These are phyloP conservation scores for Talaromyces stipitatus DNA, from an alignment of 495 filamentous ascomycete genomes.

Conservation along the genomic window DNA sequence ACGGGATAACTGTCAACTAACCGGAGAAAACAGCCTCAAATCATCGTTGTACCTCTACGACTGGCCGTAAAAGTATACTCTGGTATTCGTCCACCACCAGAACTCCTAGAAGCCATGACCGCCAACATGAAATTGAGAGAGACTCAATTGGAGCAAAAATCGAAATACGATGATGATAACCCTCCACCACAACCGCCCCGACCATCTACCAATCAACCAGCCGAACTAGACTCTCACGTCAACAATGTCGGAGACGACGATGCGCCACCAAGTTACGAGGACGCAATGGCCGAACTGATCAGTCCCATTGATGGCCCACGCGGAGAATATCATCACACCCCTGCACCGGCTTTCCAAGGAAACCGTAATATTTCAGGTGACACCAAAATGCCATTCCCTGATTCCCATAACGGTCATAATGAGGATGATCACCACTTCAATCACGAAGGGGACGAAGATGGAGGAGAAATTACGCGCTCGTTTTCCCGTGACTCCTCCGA, in stretches of 20 bases:
- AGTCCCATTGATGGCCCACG: constrained; percentile 57
- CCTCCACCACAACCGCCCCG: constrained; percentile 29
- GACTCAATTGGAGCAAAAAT: background rate
- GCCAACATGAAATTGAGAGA: constrained; percentile 23
- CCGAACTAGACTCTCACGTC: constrained; percentile 11
- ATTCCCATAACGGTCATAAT: background rate
- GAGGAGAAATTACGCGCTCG: constrained; percentile 11
- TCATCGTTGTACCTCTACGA: constrained; percentile 64
- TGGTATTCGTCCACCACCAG: constrained; percentile 77
- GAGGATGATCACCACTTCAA: constrained; percentile 1
- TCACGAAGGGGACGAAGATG: constrained; percentile 16
- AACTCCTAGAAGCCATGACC: constrained; percentile 62
- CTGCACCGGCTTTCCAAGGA: constrained; percentile 26
- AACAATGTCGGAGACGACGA: constrained; percentile 51
- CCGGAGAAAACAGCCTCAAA: constrained; percentile 46
- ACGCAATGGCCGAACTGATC: constrained; percentile 77
- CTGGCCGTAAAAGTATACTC: constrained; percentile 78
- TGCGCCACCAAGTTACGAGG: constrained; percentile 75
- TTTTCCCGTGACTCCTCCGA: constrained; percentile 29
- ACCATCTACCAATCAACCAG: constrained; percentile 13
- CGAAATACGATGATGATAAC: constrained; percentile 9
- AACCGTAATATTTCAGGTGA: constrained; percentile 22
- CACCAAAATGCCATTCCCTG: constrained; percentile 27
- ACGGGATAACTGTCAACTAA: constrained; percentile 7
- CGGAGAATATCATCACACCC: constrained; percentile 52